A percentile compares a stretch with the other conserved stretches of the same genome.
Evolutionary conservation across 1,139 yeast species (phyloP).

Genomic region (Candida sp.): DNA sequence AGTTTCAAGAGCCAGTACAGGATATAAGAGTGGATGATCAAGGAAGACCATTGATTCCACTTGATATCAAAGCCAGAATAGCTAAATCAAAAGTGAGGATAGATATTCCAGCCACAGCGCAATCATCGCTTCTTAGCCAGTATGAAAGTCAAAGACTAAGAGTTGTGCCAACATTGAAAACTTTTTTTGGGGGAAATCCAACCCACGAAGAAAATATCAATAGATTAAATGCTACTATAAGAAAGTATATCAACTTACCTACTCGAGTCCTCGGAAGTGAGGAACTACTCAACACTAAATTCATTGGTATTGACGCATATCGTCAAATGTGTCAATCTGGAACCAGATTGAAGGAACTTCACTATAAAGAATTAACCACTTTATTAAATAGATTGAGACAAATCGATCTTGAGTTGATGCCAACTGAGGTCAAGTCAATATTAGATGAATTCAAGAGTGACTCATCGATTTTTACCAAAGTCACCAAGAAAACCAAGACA

Average conservation of each 20-base stretch:
- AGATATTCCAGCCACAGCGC: slow-evolving; percentile 11
- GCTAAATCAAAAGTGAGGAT: slow-evolving; percentile 8
- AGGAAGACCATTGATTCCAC: slow-evolving; percentile 20
- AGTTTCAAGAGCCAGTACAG: slow-evolving; percentile 7
- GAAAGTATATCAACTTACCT: slow-evolving; percentile 66
- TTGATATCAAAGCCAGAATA: slow-evolving; percentile 7
- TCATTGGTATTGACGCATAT: slow-evolving; percentile 66
- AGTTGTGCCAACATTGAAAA: slow-evolving; percentile 65
- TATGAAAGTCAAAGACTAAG: slow-evolving; percentile 59
- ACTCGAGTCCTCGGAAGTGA: slow-evolving; percentile 42
- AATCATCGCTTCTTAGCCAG: slow-evolving; percentile 12
- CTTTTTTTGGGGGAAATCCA: slow-evolving; percentile 75
- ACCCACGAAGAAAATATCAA: slow-evolving; percentile 72
- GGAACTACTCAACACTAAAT: slow-evolving; percentile 34
- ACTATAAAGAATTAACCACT: slow-evolving; percentile 62
- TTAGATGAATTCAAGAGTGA: slow-evolving; percentile 48
- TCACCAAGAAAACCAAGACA: slow-evolving; percentile 34
- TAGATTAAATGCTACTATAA: slow-evolving; percentile 54
- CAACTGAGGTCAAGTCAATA: slow-evolving; percentile 58
- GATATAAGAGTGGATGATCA: slow-evolving; percentile 7
- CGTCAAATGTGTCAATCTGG: slow-evolving; percentile 61
- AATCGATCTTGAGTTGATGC: slow-evolving; percentile 80
- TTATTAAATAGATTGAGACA: slow-evolving; percentile 66
- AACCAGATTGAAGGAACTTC: slow-evolving; percentile 64
- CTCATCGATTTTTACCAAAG: slow-evolving; percentile 18